phyloP scores from a whole-genome alignment of 2,329 filamentous ascomycete species.

The Rhytidhysteron rufulum region DNA sequence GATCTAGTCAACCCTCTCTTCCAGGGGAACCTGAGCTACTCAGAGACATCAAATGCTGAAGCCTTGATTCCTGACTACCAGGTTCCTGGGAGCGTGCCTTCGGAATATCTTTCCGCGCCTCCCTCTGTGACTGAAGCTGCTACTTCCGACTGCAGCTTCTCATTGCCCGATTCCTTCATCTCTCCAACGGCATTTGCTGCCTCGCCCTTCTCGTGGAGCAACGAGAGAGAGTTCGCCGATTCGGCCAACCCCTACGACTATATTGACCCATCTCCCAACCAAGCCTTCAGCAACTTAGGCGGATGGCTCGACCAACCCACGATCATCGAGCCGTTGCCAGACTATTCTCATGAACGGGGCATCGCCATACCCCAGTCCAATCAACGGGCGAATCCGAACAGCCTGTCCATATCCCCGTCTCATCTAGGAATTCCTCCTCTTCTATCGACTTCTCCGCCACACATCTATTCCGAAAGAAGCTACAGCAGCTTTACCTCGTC shows the following conservation, averaged over 20 bases:
- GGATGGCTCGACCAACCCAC: conserved; percentile 26
- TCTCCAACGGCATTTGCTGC: conserved; percentile 24
- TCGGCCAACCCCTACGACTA: conserved; percentile 23
- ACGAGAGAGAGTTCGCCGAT: conserved; percentile 15
- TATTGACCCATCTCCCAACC: conserved; percentile 12
- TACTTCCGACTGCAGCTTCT: conserved; percentile 19
- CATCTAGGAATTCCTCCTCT: conserved; percentile 6
- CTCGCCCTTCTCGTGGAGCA: conserved; percentile 20
- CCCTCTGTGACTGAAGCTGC: conserved; percentile 23
- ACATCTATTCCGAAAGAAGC: conserved; percentile 13
- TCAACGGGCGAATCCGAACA: conserved; percentile 14
- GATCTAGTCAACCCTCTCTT: conserved; percentile 26
- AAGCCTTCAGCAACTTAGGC: conserved; percentile 24
- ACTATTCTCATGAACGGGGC: conserved; percentile 17
- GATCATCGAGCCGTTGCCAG: conserved; percentile 25
- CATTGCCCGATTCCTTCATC: conserved; percentile 18
- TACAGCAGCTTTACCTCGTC: conserved; percentile 26
- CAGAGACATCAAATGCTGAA: conserved; percentile 1
- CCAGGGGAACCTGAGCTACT: conserved; percentile 14
- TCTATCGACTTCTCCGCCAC: not conserved
- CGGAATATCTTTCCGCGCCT: conserved; percentile 23
- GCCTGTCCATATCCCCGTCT: conserved; percentile 11
- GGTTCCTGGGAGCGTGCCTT: conserved; percentile 17
- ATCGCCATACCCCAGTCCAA: conserved; percentile 27
- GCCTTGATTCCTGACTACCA: conserved; percentile 10